Conservation (phyloP, 164 flowering plant genomes). For the Berberis thunbergii region DNA sequence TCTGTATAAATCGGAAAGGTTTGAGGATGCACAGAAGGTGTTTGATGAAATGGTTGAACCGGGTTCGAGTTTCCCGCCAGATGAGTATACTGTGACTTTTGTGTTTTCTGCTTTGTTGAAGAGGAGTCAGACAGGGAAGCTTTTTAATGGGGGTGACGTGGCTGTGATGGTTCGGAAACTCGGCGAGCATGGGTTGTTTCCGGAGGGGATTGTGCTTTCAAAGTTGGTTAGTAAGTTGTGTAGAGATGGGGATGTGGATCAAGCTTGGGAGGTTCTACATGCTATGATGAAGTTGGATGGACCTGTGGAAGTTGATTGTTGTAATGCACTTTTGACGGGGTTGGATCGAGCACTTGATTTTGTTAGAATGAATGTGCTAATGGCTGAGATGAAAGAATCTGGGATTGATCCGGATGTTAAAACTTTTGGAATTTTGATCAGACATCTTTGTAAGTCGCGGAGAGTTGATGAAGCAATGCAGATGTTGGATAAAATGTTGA, state of each 20-base stretch:
- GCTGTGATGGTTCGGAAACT: no score
- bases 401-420: background rate
- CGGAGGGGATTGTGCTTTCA: background rate
- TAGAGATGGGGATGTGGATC: background rate
- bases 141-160: no score
- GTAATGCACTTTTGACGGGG: background rate
- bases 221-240: background rate
- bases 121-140: constrained; percentile 12
- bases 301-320: background rate
- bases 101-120: constrained; percentile 30
- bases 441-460: background rate
- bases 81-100: constrained; percentile 33
- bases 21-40: constrained; percentile 33
- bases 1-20: constrained; percentile 21
- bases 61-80: constrained; percentile 21
- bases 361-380: background rate
- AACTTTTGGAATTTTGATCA: background rate
- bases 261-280: background rate
- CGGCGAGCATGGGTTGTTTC: no score
- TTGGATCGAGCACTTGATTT: background rate
- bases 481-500: background rate
- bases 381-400: background rate
- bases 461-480: background rate
- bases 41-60: constrained; percentile 56
- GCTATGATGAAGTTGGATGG: background rate